These are phyloP conservation scores for Xylariales sp. DNA, from an alignment of 2,329 filamentous ascomycete genomes.

Conservation along the genomic window DNA sequence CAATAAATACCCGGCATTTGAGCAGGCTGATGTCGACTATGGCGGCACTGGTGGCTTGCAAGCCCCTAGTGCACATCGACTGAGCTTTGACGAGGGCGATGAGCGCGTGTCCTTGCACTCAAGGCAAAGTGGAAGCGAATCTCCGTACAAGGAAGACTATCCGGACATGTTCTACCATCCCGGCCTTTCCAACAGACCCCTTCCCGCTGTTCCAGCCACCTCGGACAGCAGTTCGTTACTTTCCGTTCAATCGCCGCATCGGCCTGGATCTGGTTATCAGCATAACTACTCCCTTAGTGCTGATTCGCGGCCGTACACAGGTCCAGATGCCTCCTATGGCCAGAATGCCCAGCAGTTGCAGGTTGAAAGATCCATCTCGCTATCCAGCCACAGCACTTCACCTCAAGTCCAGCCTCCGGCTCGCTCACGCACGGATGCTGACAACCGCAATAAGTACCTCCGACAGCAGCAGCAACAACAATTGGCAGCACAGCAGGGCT, in stretches of 20 bases:
- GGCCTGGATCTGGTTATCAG: constrained; percentile 41
- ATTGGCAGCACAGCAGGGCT: constrained; percentile 45
- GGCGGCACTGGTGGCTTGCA: constrained; percentile 86
- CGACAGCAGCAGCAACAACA: constrained; percentile 50
- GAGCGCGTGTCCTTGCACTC: constrained; percentile 61
- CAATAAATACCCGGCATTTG: constrained; percentile 38
- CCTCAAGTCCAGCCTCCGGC: constrained; percentile 78
- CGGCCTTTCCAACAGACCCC: constrained; percentile 64
- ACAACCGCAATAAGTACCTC: constrained; percentile 50
- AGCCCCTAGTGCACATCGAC: constrained; percentile 65
- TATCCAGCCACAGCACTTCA: constrained; percentile 76
- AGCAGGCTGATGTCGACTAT: constrained; percentile 74
- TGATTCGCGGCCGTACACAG: constrained; percentile 38
- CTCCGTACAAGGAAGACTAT: constrained; percentile 66
- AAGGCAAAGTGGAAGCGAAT: constrained; percentile 58
- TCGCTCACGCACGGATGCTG: constrained; percentile 90
- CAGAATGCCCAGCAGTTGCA: constrained; percentile 39
- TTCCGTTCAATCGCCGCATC: constrained; percentile 41
- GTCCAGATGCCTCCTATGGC: constrained; percentile 47
- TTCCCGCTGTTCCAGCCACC: constrained; percentile 56
- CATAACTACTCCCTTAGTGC: constrained; percentile 45
- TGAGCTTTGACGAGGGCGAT: constrained; percentile 92
- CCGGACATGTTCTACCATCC: constrained; percentile 94
- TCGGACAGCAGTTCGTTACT: constrained; percentile 57
- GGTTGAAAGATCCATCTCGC: constrained; percentile 71